These are phyloP conservation scores for Clathrus columnatus DNA, from an alignment of 768 basidiomycete genomes.

Conservation along the genomic window DNA sequence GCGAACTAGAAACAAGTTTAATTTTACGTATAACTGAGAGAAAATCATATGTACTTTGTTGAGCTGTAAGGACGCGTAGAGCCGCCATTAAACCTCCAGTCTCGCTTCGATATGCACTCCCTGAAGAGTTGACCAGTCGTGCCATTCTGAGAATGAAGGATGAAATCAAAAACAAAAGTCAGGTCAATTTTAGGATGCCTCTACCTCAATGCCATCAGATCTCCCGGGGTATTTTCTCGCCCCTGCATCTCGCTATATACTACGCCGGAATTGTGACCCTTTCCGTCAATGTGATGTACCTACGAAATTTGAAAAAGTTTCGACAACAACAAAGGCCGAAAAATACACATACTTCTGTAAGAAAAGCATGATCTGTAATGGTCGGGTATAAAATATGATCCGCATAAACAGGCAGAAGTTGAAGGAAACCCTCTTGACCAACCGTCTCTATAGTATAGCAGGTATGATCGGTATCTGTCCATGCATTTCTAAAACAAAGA, in stretches of 20 bases:
- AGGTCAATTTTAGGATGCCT: conserved; percentile 17
- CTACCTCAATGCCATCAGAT: conserved; percentile 82
- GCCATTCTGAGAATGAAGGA: conserved; percentile 46
- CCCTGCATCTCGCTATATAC: conserved; percentile 98
- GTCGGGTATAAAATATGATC: conserved; percentile 98
- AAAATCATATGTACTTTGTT: conserved; percentile 58
- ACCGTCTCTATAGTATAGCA: conserved; percentile 96
- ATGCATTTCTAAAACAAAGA: conserved; percentile 51
- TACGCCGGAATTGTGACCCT: conserved; percentile 89
- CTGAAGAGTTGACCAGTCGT: conserved; percentile 66
- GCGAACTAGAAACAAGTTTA: conserved; percentile 57
- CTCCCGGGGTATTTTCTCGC: conserved; percentile 84
- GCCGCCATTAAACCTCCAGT: conserved; percentile 95
- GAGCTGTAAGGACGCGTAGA: conserved; percentile 71
- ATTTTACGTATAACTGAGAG: background rate
- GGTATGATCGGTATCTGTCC: conserved; percentile 94
- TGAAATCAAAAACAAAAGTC: background rate
- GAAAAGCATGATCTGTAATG: conserved; percentile 76
- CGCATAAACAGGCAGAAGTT: conserved; percentile 79
- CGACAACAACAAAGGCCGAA: conserved; percentile 5
- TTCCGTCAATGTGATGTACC: conserved; percentile 92
- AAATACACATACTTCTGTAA: conserved; percentile 37
- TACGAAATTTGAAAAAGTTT: conserved; percentile 23
- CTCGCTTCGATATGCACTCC: conserved; percentile 90
- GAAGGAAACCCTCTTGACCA: conserved; percentile 85